These are phyloP conservation scores for Crithidia bombi DNA, from an alignment of 208 protist species.

Conservation along the genomic window DNA sequence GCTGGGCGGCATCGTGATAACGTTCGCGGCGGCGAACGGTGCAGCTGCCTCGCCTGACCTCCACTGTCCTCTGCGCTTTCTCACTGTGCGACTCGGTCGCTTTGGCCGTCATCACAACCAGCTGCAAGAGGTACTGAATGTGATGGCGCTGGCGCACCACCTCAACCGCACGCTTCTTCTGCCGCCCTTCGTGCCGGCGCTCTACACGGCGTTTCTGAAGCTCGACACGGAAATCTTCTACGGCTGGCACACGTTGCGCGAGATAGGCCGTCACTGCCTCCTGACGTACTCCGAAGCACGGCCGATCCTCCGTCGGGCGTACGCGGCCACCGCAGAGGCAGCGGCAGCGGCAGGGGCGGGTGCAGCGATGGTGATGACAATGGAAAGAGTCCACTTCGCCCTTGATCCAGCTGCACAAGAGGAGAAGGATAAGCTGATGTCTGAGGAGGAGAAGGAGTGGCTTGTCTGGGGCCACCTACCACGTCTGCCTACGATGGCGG, in stretches of 20 bases:
- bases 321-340: not conserved
- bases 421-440: not conserved
- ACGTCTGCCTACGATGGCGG: not conserved
- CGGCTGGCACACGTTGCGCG: conserved; percentile 26
- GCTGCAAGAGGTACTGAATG: conserved; percentile 25
- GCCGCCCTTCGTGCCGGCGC: conserved; percentile 15
- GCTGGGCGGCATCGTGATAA: not conserved
- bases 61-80: conserved; percentile 17
- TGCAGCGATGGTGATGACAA: not conserved
- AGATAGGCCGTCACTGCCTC: conserved; percentile 19
- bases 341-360: not conserved
- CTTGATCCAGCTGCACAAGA: not conserved
- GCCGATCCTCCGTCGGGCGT: not conserved
- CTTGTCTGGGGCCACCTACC: conserved; percentile 10
- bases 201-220: conserved; percentile 2
- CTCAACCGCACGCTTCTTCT: conserved; percentile 24
- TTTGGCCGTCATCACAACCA: conserved; percentile 35
- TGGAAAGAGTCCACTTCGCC: conserved; percentile 5
- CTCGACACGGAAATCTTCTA: conserved; percentile 17
- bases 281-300: conserved; percentile 24
- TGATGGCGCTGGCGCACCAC: conserved; percentile 14
- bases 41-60: not conserved
- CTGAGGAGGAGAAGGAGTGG: not conserved
- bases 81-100: conserved; percentile 20
- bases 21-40: not conserved